Evolutionary conservation across 441 rosid genomes (phyloP), one percentile per base, ranked within the genome.

Genomic region (Gossypium davidsonii): DNA sequence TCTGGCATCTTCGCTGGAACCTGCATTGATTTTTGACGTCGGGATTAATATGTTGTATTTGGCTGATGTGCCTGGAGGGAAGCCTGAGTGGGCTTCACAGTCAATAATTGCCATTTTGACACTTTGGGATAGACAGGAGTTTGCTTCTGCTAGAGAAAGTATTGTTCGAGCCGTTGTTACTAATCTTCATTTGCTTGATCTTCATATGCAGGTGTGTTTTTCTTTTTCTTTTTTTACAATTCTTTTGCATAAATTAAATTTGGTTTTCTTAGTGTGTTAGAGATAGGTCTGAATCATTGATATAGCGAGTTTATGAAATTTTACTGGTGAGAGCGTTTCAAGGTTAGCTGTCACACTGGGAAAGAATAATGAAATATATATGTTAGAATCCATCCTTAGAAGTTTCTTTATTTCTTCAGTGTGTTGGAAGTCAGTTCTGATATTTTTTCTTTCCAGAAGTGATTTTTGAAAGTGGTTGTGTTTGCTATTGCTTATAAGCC

Each of bases 61-160:
- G 83, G 99, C 99, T 31, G 99, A 95, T 85, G 98, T 91, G 71
- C 92, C 96, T 49, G 98, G 99, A 62, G 99, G 99, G 79, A 95
- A 93, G 87, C 93, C 98, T 0, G 99, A 95, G 81, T 95, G 98
- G 98, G 98, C 99, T 77, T 88, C 98, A 10, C 96, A 86, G 79
- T 95, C 98, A 18, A 91, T 88, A 73, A 91, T 91, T 69, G 98
- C 99, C 4, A 87, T 93, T 76, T 86, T 95, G 88, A 95, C 96
- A 14, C 97, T 95, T 20, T 93, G 99, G 99, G 98, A 93, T 73
- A 85, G 99, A 66, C 99, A 95, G 82, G 99, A 95, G 83, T 95
- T 95, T 80, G 91, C 97, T 49, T 93, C 99, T 52, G 99, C 98
- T 18, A 89, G 99, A 82, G 99, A 95, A 81, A 93, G 99, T 85